A percentile compares a stretch with the other conserved stretches of the same genome.
Evolutionary conservation across 2,329 filamentous ascomycete genomes (phyloP).

Genomic region (Aspergillus eucalypticola): DNA sequence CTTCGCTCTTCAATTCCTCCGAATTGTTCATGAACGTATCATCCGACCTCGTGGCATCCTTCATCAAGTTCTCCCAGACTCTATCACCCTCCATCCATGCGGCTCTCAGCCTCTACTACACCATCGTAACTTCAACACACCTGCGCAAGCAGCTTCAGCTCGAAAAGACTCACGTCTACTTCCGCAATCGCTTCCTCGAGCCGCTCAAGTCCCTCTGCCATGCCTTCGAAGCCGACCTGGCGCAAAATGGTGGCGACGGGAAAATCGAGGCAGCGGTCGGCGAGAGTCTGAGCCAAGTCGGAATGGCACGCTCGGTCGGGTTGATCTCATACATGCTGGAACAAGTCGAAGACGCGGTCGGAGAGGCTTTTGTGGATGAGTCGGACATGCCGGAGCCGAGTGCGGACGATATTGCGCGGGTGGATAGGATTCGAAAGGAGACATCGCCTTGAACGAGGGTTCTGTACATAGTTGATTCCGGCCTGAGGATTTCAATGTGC

Average conservation of each 20-base stretch:
- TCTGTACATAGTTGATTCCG: background rate
- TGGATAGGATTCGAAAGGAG: conserved; percentile 30
- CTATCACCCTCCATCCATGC: conserved; percentile 53
- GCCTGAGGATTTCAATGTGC: background rate
- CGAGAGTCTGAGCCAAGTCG: conserved; percentile 35
- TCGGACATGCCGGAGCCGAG: conserved; percentile 30
- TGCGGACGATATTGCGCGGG: conserved; percentile 31
- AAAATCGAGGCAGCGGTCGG: conserved; percentile 37
- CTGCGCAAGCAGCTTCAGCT: conserved; percentile 52
- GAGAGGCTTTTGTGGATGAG: conserved; percentile 33
- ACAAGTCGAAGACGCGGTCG: conserved; percentile 37
- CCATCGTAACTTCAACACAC: conserved; percentile 53
- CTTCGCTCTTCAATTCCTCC: conserved; percentile 54
- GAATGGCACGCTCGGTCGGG: conserved; percentile 38
- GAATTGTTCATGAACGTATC: conserved; percentile 43
- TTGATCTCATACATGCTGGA: conserved; percentile 34
- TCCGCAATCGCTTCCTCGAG: conserved; percentile 34
- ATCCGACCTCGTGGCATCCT: conserved; percentile 41
- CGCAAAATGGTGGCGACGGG: conserved; percentile 39
- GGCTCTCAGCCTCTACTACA: conserved; percentile 60
- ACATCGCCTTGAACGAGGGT: conserved; percentile 12
- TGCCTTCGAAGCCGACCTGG: conserved; percentile 34
- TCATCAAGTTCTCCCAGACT: conserved; percentile 53
- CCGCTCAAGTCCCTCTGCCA: conserved; percentile 36
- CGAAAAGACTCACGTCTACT: conserved; percentile 33